These are phyloP conservation scores for Cercis canadensis DNA, from an alignment of 306 rosid species.

Conservation along the genomic window DNA sequence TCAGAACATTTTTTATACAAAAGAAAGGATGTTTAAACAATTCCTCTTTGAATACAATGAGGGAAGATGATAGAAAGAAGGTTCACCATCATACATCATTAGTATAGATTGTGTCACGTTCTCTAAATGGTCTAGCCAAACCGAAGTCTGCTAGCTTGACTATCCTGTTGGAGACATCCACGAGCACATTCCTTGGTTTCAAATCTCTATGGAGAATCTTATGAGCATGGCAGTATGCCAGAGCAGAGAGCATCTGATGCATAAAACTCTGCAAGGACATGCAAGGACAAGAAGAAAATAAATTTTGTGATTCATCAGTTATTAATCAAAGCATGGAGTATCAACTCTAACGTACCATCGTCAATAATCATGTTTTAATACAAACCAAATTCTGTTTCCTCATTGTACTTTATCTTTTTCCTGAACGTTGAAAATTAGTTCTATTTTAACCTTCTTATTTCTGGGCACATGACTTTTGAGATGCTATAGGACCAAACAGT, in stretches of 20 bases:
- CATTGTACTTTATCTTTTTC: too few relatives aligned
- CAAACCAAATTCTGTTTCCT: too few relatives aligned
- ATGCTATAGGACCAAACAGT: too few relatives aligned
- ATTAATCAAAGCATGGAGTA: not conserved
- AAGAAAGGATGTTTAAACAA: not conserved
- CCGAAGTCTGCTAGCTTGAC: slow-evolving; percentile 15
- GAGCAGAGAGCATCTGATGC: slow-evolving; percentile 3
- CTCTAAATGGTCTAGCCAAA: not conserved
- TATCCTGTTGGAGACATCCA: not conserved
- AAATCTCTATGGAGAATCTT: slow-evolving; percentile 29
- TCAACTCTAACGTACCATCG: too few relatives aligned
- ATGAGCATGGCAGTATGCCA: slow-evolving; percentile 14
- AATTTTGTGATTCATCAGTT: not conserved
- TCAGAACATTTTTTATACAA: too few relatives aligned
- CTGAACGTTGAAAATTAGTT: too few relatives aligned
- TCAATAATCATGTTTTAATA: too few relatives aligned
- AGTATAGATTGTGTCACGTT: slow-evolving; percentile 19
- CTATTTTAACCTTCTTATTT: too few relatives aligned
- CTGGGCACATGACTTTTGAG: too few relatives aligned
- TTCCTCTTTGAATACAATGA: not conserved
- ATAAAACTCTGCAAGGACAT: not conserved
- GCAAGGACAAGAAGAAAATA: not conserved
- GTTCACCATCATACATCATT: not conserved
- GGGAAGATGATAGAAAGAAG: too few relatives aligned
- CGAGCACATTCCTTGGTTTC: slow-evolving; percentile 16